Evolutionary conservation across 352 stramenopile species (phyloP).

Genomic region (Plasmopara viticola): DNA sequence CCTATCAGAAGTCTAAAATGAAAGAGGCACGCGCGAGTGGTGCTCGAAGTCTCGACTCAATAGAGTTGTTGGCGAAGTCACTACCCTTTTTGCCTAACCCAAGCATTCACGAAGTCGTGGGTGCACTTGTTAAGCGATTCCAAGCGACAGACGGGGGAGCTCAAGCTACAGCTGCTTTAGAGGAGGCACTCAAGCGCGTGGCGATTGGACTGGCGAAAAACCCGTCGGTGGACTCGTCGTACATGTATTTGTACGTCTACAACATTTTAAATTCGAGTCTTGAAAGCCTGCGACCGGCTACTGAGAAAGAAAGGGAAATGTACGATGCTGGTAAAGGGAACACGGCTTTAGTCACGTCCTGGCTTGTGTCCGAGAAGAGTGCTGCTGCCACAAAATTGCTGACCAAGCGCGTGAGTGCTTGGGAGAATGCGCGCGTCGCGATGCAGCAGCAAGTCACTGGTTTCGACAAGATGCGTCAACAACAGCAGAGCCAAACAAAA

Average conservation of each 20-base stretch:
- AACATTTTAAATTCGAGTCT: slow-evolving; percentile 77
- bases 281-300: slow-evolving; percentile 56
- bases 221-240: slow-evolving; percentile 71
- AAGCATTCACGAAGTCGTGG: slow-evolving; percentile 70
- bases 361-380: slow-evolving; percentile 81
- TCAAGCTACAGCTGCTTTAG: slow-evolving; percentile 48
- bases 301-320: slow-evolving; percentile 58
- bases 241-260: slow-evolving; percentile 81
- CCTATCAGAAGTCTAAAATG: slow-evolving; percentile 80
- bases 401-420: slow-evolving; percentile 42
- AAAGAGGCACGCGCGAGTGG: slow-evolving; percentile 75
- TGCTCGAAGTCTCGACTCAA: slow-evolving; percentile 59
- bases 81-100: slow-evolving; percentile 85
- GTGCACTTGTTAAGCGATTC: slow-evolving; percentile 69
- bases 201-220: slow-evolving; percentile 81
- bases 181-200: slow-evolving; percentile 75
- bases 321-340: slow-evolving; percentile 35
- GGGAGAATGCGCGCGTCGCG: slow-evolving; percentile 44
- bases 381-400: slow-evolving; percentile 51
- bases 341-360: slow-evolving; percentile 43
- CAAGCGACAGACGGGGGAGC: slow-evolving; percentile 45
- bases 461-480: slow-evolving; percentile 56
- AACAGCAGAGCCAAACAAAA: slow-evolving; percentile 30
- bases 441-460: slow-evolving; percentile 74
- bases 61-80: slow-evolving; percentile 74